Base-by-base conservation (phyloP, 2,329 filamentous ascomycete genomes). In the Didymella pomorum region DNA sequence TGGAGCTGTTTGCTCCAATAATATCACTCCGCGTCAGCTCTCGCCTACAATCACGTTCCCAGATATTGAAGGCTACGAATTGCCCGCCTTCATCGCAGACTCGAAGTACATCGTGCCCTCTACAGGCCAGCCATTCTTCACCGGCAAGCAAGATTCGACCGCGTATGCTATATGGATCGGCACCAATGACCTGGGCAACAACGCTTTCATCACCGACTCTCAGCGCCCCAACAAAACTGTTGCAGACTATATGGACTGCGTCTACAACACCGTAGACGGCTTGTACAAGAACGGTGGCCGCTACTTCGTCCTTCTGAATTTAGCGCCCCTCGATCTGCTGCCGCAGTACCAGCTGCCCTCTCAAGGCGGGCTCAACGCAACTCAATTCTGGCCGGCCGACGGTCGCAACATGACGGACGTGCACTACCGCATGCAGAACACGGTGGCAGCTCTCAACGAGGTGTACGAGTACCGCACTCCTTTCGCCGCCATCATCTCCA, bases 91-190 rank as follows among this genome's bases (percentile, higher is more conserved):
- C 70, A 65, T 81, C 33, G 78, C 79, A 9, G 81, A 83, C 69
- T 76, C 64, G 63, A 73, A 69, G 12, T 71, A 70, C 53, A 44
- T 21, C 31, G 56, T 62, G 14, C 60, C 72, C 1, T 76, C 72
- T 1, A 76, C 79, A 52, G 78, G 78, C 52, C 77, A 71, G 1
- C 74, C 76, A 6, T 75, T 84, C 57, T 74, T 84, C 56, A 70
- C 74, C 31, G 78, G 79, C 44, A 81, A 79, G 2, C 66, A 82
- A 1, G 76, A 84, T 28, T 86, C 87, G 62, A 91, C 89, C 0
- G 86, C 91, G 2, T 93, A 92, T 69, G 83, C 86, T 1, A 83
- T 93, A 49, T 93, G 89, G 89, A 92, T 93, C 67, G 91, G 91
- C 3, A 93, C 90, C 23, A 94, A 94, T 71, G 91, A 95, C 69